Evolutionary conservation across 257 asterid species (phyloP).

Genomic region (Marsdenia floribunda): DNA sequence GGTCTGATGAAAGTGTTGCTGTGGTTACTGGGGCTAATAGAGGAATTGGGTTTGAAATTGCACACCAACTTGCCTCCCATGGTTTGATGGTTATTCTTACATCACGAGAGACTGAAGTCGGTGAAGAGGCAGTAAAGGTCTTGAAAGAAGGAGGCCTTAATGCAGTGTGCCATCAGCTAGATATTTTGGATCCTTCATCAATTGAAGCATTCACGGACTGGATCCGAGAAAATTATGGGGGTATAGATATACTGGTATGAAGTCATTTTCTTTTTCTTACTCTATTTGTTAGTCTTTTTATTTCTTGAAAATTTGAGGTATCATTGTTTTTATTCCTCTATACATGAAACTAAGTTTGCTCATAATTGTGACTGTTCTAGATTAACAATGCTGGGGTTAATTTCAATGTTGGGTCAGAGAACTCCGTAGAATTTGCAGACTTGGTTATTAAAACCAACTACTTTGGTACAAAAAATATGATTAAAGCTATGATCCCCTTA

Average conservation of each 20-base stretch:
- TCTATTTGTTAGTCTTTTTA: neutral
- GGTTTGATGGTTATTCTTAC: constrained; percentile 76
- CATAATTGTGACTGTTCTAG: constrained; percentile 28
- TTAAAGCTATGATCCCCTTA: constrained; percentile 65
- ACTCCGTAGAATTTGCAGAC: constrained; percentile 68
- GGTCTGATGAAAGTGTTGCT: constrained; percentile 69
- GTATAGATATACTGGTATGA: constrained; percentile 72
- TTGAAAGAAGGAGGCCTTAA: constrained; percentile 60
- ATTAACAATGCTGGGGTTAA: constrained; percentile 91
- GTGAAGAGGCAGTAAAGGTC: constrained; percentile 60
- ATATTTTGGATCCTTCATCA: constrained; percentile 62
- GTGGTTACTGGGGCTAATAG: constrained; percentile 94
- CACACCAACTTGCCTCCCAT: constrained; percentile 62
- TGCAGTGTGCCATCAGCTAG: constrained; percentile 65
- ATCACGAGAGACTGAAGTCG: constrained; percentile 54
- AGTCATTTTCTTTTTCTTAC: neutral
- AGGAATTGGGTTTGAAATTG: constrained; percentile 90
- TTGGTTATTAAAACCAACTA: constrained; percentile 70
- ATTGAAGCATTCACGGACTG: constrained; percentile 48
- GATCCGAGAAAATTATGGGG: constrained; percentile 61
- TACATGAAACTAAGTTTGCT: neutral
- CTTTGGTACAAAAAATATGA: constrained; percentile 74
- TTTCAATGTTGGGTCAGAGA: constrained; percentile 63
- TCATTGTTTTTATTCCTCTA: neutral
- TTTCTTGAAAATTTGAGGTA: neutral